Percentiles rank a stretch among this genome's conserved stretches.
Evolutionary conservation across 352 stramenopile species (phyloP).

Genomic region (Globisporangium ultimum): DNA sequence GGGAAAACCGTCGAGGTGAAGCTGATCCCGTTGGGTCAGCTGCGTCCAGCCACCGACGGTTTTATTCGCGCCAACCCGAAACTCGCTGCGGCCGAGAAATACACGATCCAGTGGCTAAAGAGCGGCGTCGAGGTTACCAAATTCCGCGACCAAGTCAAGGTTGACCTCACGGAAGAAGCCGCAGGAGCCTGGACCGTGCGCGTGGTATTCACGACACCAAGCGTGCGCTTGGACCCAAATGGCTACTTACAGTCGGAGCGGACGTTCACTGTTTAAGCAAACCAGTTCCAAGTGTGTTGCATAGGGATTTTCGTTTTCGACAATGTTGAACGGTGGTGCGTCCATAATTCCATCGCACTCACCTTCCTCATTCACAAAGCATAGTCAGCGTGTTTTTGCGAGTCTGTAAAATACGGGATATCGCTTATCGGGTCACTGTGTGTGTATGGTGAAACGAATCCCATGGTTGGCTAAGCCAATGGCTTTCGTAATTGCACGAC

Average conservation of each 20-base stretch:
- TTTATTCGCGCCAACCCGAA: conserved; percentile 23
- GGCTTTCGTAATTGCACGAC: too few relatives aligned
- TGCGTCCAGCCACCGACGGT: conserved; percentile 19
- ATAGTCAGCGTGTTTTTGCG: too few relatives aligned
- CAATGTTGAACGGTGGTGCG: too few relatives aligned
- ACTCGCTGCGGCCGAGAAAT: conserved; percentile 22
- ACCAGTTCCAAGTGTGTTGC: too few relatives aligned
- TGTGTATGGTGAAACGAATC: too few relatives aligned
- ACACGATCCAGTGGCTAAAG: conserved; percentile 24
- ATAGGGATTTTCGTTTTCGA: too few relatives aligned
- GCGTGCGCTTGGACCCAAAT: conserved; percentile 25
- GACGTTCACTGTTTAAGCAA: conserved; percentile 14
- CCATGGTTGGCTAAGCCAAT: too few relatives aligned
- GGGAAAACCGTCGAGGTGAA: conserved; percentile 17
- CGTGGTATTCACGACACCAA: conserved; percentile 24
- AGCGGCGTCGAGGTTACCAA: conserved; percentile 12
- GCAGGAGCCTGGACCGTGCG: conserved; percentile 18
- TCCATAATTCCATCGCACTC: too few relatives aligned
- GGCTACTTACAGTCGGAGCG: conserved; percentile 21
- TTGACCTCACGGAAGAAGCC: background rate
- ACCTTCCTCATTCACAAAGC: too few relatives aligned
- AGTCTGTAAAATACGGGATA: too few relatives aligned
- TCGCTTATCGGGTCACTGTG: too few relatives aligned
- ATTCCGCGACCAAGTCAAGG: conserved; percentile 14
- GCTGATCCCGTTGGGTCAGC: conserved; percentile 29